These are phyloP conservation scores for Pestalotiopsis sp. DNA, from an alignment of 2,329 filamentous ascomycete species.

Conservation along the genomic window DNA sequence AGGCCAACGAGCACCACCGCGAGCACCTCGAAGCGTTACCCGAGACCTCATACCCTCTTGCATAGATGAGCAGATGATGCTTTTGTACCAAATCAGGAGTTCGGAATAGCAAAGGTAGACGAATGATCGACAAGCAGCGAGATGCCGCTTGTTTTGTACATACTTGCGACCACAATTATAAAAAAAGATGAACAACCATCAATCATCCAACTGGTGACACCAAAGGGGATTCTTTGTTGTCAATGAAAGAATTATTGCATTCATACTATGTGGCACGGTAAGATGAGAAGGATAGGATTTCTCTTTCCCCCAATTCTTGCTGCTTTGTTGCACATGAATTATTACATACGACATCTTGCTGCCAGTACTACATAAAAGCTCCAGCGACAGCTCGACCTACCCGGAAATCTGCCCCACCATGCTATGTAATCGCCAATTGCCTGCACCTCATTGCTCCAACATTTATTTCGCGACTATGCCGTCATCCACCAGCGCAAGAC, in stretches of 20 bases:
- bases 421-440: constrained; percentile 12
- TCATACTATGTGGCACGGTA: background rate
- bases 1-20: constrained; percentile 92
- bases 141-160: constrained; percentile 4
- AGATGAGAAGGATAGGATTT: background rate
- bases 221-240: background rate
- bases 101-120: background rate
- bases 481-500: constrained; percentile 34
- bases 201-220: background rate
- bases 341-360: background rate
- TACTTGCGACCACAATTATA: constrained; percentile 8
- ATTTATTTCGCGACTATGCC: constrained; percentile 35
- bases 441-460: constrained; percentile 12
- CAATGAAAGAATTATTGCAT: background rate
- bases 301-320: background rate
- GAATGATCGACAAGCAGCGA: background rate
- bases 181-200: background rate
- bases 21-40: constrained; percentile 82
- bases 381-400: constrained; percentile 4
- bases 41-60: constrained; percentile 79
- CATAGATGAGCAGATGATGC: constrained; percentile 30
- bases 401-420: constrained; percentile 15
- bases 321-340: background rate
- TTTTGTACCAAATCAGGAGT: constrained; percentile 5
- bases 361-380: background rate